Evolutionary conservation across 495 filamentous ascomycete genomes (phyloP), one percentile per base, ranked within the genome.

Genomic region (Tuber aestivum): DNA sequence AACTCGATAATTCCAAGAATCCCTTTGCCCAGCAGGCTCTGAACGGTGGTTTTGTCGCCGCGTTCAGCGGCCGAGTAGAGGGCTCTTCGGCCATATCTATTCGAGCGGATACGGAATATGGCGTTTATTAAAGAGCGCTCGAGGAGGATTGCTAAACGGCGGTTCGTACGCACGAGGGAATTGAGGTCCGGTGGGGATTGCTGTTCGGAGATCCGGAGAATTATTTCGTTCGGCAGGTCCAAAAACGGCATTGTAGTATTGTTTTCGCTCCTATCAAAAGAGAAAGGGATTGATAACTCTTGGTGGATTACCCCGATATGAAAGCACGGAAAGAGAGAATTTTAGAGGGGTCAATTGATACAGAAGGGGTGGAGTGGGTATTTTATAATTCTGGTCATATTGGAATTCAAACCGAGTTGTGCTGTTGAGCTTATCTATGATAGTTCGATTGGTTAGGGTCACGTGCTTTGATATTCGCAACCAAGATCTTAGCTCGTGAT

Each of bases 121-220:
- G 27, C 7, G 41, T 50, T 37, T 48, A 74, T 69, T 37, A 79
- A 77, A 9, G 41, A 75, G 37, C 27, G 20, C 1, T 50, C 42
- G 50, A 79, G 77, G n/a, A 79, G 77, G 70, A 70, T 42, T 40
- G 76, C 72, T 18, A 79, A 70, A 70, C 72, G 77, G 38, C 70
- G 77, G 21, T 75, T 79, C 37, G 76, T 48, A 42, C 38, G 76
- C 50, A 79, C n/a, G 76, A 79, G 27, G 27, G 72, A 71, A n/a
- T 70, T 75, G 56, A 75, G 77, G 69, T 79, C 77, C 38, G 50
- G 78, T 14, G 70, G 68, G 12, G 70, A 23, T 8, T 78, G 72
- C 27, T 79, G 42, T 12, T 61, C n/a, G 27, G 76, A 44, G 42
- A 79, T 65, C 42, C 71, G 71, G 21, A 79, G 77, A 41, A 79